Evolutionary conservation across 768 basidiomycete genomes (phyloP).

Genomic region (Rhodotorula toruloides): DNA sequence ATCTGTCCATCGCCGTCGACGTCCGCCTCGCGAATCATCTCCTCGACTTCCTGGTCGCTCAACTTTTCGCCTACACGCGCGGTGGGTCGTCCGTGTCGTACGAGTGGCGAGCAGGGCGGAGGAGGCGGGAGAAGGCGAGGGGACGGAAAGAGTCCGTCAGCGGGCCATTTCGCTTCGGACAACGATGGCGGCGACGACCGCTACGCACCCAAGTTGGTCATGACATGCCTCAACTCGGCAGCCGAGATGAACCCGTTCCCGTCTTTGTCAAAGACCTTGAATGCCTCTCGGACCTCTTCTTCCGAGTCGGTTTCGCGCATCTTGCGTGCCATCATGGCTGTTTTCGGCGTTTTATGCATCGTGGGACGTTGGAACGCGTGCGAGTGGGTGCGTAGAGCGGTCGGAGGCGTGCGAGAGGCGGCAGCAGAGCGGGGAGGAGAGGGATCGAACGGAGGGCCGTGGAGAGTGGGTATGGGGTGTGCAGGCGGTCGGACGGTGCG

Average conservation of each 20-base stretch:
- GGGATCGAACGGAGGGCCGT: too few species aligned
- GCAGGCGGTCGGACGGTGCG: too few species aligned
- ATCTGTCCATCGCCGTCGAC: conserved; percentile 91
- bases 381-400: not conserved
- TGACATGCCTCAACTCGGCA: conserved; percentile 80
- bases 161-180: too few species aligned
- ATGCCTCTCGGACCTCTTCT: conserved; percentile 93
- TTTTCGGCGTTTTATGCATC: too few species aligned
- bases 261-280: conserved; percentile 96
- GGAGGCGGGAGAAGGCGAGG: not conserved
- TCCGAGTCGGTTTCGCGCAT: conserved; percentile 89
- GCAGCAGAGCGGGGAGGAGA: too few species aligned
- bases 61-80: conserved; percentile 69
- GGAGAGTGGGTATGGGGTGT: too few species aligned
- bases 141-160: too few species aligned
- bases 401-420: too few species aligned
- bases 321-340: conserved; percentile 55
- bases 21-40: conserved; percentile 98
- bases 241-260: conserved; percentile 74
- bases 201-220: conserved; percentile 74
- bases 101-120: not conserved
- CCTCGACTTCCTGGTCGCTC: conserved; percentile 78
- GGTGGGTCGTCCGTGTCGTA: too few species aligned
- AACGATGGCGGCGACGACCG: not conserved
- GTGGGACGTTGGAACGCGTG: not conserved